A percentile compares a stretch with the other conserved stretches of the same genome.
Evolutionary conservation across 495 filamentous ascomycete species (phyloP).

Genomic region (Delitschia confertaspora): DNA sequence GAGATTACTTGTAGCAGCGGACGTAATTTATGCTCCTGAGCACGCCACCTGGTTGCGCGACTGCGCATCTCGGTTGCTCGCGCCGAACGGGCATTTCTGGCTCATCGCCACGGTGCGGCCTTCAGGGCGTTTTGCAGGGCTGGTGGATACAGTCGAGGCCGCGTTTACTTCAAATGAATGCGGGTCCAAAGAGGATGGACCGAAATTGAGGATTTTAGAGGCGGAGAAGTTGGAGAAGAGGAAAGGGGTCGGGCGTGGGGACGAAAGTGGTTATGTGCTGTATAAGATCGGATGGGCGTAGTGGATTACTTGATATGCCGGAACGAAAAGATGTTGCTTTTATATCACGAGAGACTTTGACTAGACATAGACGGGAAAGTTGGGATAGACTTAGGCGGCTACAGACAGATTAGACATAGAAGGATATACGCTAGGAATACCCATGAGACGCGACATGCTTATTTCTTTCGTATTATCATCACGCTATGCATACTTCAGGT

Average conservation of each 20-base stretch:
- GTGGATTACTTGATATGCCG: too few species aligned
- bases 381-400: too few species aligned
- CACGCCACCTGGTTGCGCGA: constrained; percentile 12
- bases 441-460: too few species aligned
- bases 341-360: too few species aligned
- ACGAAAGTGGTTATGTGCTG: constrained; percentile 13
- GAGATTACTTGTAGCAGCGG: constrained; percentile 12
- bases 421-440: too few species aligned
- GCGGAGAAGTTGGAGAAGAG: constrained; percentile 9
- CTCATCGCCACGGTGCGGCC: constrained; percentile 14
- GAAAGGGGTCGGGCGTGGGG: constrained; percentile 11
- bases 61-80: constrained; percentile 10
- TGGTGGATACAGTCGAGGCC: constrained; percentile 12
- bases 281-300: constrained; percentile 11
- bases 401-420: too few species aligned
- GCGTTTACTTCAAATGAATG: not conserved
- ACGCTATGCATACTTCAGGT: too few species aligned
- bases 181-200: not conserved
- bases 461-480: too few species aligned
- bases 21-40: constrained; percentile 14
- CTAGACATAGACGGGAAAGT: too few species aligned
- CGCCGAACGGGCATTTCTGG: constrained; percentile 9
- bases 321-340: too few species aligned
- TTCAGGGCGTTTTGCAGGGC: constrained; percentile 12
- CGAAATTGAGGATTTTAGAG: constrained; percentile 6